Conservation (phyloP, 257 asterid genomes). For the Fraxinus americana region DNA sequence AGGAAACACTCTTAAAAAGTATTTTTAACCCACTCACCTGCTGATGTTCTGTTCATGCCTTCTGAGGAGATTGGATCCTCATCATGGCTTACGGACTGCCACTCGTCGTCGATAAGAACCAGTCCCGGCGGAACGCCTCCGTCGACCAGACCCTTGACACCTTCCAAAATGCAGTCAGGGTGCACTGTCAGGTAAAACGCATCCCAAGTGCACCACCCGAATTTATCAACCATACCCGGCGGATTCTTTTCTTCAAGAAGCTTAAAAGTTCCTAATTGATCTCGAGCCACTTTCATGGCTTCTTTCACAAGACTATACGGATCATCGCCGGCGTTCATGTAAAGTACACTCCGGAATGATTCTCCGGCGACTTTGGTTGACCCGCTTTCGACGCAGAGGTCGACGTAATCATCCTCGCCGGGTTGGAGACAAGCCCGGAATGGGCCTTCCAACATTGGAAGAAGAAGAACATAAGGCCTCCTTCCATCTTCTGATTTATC, state of each 20-base stretch:
- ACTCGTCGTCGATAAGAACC: constrained; percentile 86
- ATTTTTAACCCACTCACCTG: background rate
- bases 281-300: constrained; percentile 71
- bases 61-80: constrained; percentile 71
- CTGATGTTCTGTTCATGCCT: constrained; percentile 71
- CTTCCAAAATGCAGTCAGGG: constrained; percentile 79
- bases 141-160: constrained; percentile 74
- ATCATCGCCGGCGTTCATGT: constrained; percentile 82
- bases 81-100: constrained; percentile 95
- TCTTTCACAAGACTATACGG: constrained; percentile 75
- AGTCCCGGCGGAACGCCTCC: constrained; percentile 97
- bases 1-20: background rate
- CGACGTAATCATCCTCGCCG: constrained; percentile 55
- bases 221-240: constrained; percentile 85
- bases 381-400: constrained; percentile 78
- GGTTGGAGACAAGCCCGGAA: constrained; percentile 84
- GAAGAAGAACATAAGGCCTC: constrained; percentile 59
- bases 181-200: constrained; percentile 89
- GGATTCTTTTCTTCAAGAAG: constrained; percentile 83
- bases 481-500: constrained; percentile 47
- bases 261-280: constrained; percentile 71
- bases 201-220: constrained; percentile 99
- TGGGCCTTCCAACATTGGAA: constrained; percentile 70
- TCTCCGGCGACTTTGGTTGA: constrained; percentile 58
- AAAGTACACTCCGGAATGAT: constrained; percentile 57